Base-by-base conservation (phyloP, 139 green algal genomes). In the Asterochloris erici region DNA sequence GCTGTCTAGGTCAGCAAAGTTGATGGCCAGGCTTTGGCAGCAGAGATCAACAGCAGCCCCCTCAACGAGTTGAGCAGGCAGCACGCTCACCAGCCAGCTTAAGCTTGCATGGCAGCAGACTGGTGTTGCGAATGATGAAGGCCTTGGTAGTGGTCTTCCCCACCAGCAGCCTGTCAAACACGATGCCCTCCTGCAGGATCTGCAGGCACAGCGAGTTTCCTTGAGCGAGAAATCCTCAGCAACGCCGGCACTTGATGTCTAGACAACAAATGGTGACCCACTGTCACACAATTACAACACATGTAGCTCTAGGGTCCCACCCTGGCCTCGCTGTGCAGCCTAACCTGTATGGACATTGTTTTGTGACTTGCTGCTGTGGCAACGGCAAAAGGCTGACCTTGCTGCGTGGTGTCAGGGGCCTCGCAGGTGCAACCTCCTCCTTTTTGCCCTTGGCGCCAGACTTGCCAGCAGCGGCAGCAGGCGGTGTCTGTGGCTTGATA, bases 31-130 rank as follows among this genome's bases (percentile, higher is more conserved):
- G 38, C 38, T 54, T 6, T 54, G 38, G 38, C 38, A 54, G 38
- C 38, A 54, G 6, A 6, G 38, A 54, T 6, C 4, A 10, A 54
- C 38, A 54, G 38, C 38, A n/a, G n/a, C n/a, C n/a, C n/a, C 38
- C 38, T 54, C 38, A 54, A 54, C 38, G 6, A 54, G 38, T 54
- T 54, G 38, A 54, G 38, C 6, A 6, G 38, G 38, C 38, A 54
- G 38, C 38, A 54, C 6, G 38, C 38, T 54, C 38, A 12, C 90
- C 90, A 12, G 86, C 79, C 24, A 96, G 85, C 60, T 83, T 86
- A 92, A 92, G 95, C 87, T 93, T 93, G 84, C 94, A 84, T 14
- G 92, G 93, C 79, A 96, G 85, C 83, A 95, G 85, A 17, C 83
- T 88, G 10, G 85, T 86, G 89, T 96, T 96, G 79, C 77, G 89